These are phyloP conservation scores for Boletus vermiculosoides DNA, from an alignment of 768 basidiomycete species.

Conservation along the genomic window DNA sequence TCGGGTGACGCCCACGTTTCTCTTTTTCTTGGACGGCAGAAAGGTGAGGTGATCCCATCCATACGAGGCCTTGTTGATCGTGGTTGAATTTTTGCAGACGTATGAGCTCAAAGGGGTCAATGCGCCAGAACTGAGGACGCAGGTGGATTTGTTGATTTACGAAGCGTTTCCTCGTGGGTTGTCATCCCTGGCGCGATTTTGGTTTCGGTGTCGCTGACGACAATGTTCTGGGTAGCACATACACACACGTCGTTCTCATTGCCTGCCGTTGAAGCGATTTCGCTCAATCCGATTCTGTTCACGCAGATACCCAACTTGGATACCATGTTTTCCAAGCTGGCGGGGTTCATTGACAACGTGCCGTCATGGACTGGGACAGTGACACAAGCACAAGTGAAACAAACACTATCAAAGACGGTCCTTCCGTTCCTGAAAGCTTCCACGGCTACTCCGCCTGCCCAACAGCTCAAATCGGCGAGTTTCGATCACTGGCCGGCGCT, in stretches of 20 bases:
- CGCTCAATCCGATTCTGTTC: slow-evolving; percentile 75
- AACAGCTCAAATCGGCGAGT: slow-evolving; percentile 35
- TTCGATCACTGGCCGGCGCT: slow-evolving; percentile 50
- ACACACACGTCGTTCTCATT: slow-evolving; percentile 63
- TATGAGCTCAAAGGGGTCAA: slow-evolving; percentile 74
- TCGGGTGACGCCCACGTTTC: slow-evolving; percentile 81
- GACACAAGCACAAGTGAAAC: slow-evolving; percentile 42
- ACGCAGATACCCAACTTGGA: slow-evolving; percentile 69
- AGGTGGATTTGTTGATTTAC: slow-evolving; percentile 72
- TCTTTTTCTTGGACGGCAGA: slow-evolving; percentile 78
- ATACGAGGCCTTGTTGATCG: background rate
- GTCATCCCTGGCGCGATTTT: background rate
- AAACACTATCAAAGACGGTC: slow-evolving; percentile 47
- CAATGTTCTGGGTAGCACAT: slow-evolving; percentile 54
- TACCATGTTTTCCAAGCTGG: slow-evolving; percentile 58
- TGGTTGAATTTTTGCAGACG: slow-evolving; percentile 38
- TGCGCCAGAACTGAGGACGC: slow-evolving; percentile 63
- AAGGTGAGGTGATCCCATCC: slow-evolving; percentile 45
- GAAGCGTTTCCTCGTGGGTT: slow-evolving; percentile 78
- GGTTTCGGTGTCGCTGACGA: background rate
- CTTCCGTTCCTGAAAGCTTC: slow-evolving; percentile 66
- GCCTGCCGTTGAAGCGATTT: slow-evolving; percentile 58
- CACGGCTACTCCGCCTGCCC: slow-evolving; percentile 26
- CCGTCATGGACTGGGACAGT: slow-evolving; percentile 35
- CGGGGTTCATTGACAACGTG: slow-evolving; percentile 55